phyloP scores from a whole-genome alignment of 176 grass and related monocot species.

The Ensete ventricosum region DNA sequence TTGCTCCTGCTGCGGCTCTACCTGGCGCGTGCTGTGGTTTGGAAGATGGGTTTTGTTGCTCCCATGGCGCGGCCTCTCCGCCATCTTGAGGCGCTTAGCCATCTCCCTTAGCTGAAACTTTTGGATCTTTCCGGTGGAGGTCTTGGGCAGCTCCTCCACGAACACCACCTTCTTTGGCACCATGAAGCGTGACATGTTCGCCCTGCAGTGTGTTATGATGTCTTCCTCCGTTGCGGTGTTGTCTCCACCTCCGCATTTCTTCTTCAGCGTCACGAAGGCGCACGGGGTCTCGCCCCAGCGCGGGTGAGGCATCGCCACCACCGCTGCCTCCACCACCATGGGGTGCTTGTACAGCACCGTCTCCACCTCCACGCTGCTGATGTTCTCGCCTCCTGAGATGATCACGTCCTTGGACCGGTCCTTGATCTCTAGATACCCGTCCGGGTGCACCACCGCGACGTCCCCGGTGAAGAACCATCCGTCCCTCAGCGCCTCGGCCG shows the following conservation, averaged over 20 bases:
- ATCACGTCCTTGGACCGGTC: constrained; percentile 68
- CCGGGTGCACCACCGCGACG: constrained; percentile 59
- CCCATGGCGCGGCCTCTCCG: background rate
- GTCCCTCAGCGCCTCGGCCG: constrained; percentile 27
- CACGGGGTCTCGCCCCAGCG: constrained; percentile 14
- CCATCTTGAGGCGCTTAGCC: constrained; percentile 11
- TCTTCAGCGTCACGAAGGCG: constrained; percentile 16
- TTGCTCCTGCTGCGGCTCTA: background rate
- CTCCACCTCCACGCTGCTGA: constrained; percentile 71
- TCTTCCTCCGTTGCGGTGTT: constrained; percentile 21
- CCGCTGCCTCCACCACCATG: constrained; percentile 40
- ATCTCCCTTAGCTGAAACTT: constrained; percentile 39
- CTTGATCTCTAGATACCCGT: constrained; percentile 72
- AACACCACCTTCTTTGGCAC: constrained; percentile 58
- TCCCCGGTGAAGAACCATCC: constrained; percentile 67
- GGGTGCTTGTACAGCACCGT: constrained; percentile 43
- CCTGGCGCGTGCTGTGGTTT: background rate
- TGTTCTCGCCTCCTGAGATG: constrained; percentile 61
- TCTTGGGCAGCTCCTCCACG: constrained; percentile 32
- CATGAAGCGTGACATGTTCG: constrained; percentile 44
- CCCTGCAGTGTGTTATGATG: constrained; percentile 34
- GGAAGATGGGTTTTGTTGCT: background rate
- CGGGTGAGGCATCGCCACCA: constrained; percentile 55
- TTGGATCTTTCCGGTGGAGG: constrained; percentile 52
- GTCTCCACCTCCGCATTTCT: background rate